Percentiles rank a stretch among this genome's conserved stretches.
phyloP scores from a whole-genome alignment of 2,329 filamentous ascomycete genomes.

The Fusarium virguliforme region DNA sequence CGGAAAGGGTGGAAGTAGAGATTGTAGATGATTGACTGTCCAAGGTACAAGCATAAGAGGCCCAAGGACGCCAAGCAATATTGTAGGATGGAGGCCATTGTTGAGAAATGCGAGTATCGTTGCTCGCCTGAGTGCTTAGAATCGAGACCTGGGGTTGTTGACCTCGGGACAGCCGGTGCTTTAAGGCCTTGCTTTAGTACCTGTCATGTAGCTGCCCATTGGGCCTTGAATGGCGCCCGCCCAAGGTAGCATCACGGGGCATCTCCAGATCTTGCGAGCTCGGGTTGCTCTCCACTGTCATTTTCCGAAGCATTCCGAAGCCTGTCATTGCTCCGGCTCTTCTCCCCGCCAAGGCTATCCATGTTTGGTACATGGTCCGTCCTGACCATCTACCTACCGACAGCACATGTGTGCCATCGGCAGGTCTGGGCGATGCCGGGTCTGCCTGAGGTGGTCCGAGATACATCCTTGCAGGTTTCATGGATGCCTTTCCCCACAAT shows the following conservation, averaged over 20 bases:
- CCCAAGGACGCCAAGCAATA: background rate
- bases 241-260: too few species aligned
- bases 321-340: background rate
- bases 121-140: background rate
- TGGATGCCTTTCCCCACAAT: conserved; percentile 8
- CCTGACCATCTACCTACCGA: background rate
- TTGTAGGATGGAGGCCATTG: background rate
- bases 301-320: background rate
- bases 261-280: too few species aligned
- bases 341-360: background rate
- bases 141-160: background rate
- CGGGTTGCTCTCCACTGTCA: too few species aligned
- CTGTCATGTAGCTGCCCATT: background rate
- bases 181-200: background rate
- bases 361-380: background rate
- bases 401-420: background rate
- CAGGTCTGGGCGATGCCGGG: background rate
- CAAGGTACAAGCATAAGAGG: background rate
- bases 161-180: background rate
- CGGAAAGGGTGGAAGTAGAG: conserved; percentile 8
- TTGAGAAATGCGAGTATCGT: background rate
- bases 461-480: conserved; percentile 8
- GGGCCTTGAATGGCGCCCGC: too few species aligned
- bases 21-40: conserved; percentile 4
- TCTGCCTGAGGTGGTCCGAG: background rate